Evolutionary conservation across 2,329 filamentous ascomycete genomes (phyloP), one percentile per base, ranked within the genome.

Genomic region (Lecanicillium sp.): DNA sequence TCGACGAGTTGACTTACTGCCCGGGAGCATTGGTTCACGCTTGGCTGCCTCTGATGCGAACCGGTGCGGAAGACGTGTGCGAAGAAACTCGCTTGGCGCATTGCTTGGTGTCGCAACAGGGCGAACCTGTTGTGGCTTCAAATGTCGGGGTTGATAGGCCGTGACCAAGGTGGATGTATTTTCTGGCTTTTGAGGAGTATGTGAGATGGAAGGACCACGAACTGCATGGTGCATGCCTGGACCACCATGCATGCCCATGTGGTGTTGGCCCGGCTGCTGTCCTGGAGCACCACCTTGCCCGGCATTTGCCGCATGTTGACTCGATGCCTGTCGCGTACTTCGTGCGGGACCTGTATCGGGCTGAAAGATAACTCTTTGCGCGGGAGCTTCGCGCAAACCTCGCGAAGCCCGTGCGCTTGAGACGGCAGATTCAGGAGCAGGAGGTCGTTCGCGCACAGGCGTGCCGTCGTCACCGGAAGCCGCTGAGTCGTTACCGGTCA

Each of bases 341-440:
- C 85, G 73, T 12, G 73, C 66, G 4, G 81, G 67, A 9, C 73
- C 75, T 3, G 80, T 79, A 51, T 94, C 86, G 20, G 86, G 86
- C 55, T 92, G 85, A 59, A 90, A 94, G 37, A 92, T 80, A 37
- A 89, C 79, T 45, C 86, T 73, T 54, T 89, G 86, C 1, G 86
- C 82, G 19, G 87, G 87, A n/a, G 85, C 85, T 57, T 92, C 85
- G 47, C 87, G 74, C 36, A 89, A 65, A 28, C 79, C 82, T 45
- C 80, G 66, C 3, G 77, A 80, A 14, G 74, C 75, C 44, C 78
- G 67, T 28, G 70, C 68, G 31, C 67, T 71, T 4, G 74, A 75
- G 17, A 70, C 67, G 12, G 68, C 63, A 11, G 22, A 11, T 36
- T 75, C 73, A 40, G 66, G 64, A 3, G 64, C 64, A 4, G 60